Base-by-base conservation (phyloP, 1,284 basidiomycete genomes). In the Cryptococcus sp. region DNA sequence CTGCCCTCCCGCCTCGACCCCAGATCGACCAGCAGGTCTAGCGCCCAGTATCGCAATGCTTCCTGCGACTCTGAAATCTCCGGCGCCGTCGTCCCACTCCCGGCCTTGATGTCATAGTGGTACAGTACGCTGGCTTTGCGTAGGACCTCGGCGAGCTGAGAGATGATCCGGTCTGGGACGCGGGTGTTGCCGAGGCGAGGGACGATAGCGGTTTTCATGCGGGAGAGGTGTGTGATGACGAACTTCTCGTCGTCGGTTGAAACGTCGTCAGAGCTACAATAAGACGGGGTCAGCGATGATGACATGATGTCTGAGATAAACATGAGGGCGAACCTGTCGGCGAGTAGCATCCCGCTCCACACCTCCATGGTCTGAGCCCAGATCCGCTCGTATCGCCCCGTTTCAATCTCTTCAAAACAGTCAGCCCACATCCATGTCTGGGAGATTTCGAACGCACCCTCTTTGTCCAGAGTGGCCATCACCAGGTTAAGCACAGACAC, bases 21-120 rank as follows among this genome's bases (percentile, higher is more conserved):
- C 20, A 55, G 13, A 7, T 61, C 54, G 3, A 96, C 92, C 16
- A 98, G 75, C 23, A 95, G 77, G 67, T 96, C 91, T 60, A 97
- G 88, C 65, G 89, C 92, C 92, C 93, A 97, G 77, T 92, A 96
- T 8, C 88, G 87, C 69, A 93, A 91, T 9, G 87, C 80, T 74
- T 98, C 93, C 47, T 89, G 81, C 0, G 87, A 84, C 40, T 87
- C 78, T 23, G 84, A 76, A 13, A 72, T 65, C 1, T 59, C 65
- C 2, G 66, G 66, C n/a, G 70, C 68, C 2, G 66, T 70, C 18
- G 69, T 74, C 16, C 69, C 68, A 4, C 62, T 65, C 8, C 35
- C 21, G 1, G 48, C 39, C 12, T 46, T 52, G 18, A 66, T 63
- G 37, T 73, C 73, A 56, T 70, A 67, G 51, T 61, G 67, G 52